Evolutionary conservation across 2,329 filamentous ascomycete genomes (phyloP).

Genomic region (Rhinocladiella similis): DNA sequence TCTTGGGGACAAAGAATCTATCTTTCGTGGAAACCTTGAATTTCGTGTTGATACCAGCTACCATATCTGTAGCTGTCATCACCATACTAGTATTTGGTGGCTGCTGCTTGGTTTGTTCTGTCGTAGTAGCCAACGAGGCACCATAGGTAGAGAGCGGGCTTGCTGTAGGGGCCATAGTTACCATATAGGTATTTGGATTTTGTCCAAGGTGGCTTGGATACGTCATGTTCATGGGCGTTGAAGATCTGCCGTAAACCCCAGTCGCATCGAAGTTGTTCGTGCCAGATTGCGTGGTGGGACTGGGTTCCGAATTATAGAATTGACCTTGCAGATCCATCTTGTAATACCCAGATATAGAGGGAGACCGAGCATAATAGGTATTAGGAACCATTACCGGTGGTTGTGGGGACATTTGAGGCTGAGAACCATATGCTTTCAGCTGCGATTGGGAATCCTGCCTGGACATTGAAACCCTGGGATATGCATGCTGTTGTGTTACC

Average conservation of each 20-base stretch:
- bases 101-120: background rate
- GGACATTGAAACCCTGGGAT: background rate
- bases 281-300: too few relatives aligned
- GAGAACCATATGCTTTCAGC: background rate
- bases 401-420: slow-evolving; percentile 1
- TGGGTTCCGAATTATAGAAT: background rate
- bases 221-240: background rate
- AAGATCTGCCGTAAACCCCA: background rate
- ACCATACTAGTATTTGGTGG: background rate
- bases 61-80: slow-evolving; percentile 16
- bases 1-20: slow-evolving; percentile 16
- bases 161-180: background rate
- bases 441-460: background rate
- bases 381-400: background rate
- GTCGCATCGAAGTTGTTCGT: background rate
- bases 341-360: slow-evolving; percentile 9
- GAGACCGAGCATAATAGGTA: slow-evolving; percentile 7
- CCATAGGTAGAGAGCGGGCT: background rate
- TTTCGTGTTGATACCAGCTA: slow-evolving; percentile 19
- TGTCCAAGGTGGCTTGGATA: background rate
- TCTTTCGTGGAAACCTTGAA: slow-evolving; percentile 16
- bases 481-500: slow-evolving; percentile 1
- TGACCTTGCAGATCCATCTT: slow-evolving; percentile 6
- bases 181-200: slow-evolving; percentile 2
- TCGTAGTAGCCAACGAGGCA: background rate